Base-by-base conservation (phyloP, 148 eudicot genomes). In the Silene conica region DNA sequence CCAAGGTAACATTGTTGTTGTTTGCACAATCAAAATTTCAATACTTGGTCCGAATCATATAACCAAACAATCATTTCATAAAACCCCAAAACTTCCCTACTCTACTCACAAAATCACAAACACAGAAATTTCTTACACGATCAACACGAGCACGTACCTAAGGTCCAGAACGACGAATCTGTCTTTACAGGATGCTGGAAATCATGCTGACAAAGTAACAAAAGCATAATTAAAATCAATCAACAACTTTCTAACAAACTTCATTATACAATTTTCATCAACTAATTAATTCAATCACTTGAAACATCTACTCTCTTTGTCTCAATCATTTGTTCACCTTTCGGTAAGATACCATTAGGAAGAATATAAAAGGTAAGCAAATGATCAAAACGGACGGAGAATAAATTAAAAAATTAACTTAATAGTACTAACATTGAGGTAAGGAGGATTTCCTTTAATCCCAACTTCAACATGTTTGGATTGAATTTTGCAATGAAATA, bases 381-480 rank as follows among this genome's bases (percentile, higher is more conserved):
- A 31, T 31, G 34, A 31, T 31, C 34, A 5, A 31, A 5, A 31
- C 34, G 34, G 34, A 31, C 34, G 34, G 3, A 31, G 34, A 31
- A 3, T 5, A 3, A 59, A 23, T 63, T 46, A 62, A 62, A 10
- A 3, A 22, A 72, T 16, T 11, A 0, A 75, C 0, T 18, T 41
- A 73, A 38, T 13, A 70, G 18, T 31, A 79, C 89, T 28, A 46
- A 92, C 97, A 79, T 88, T 84, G 20, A 92, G 87, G 78, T 92
- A 90, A 46, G 97, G 96, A 74, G 95, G 88, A 74, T 89, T 92
- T 80, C 96, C 96, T 86, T 92, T 92, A 75, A 92, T 92, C 73
- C 98, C 97, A 82, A 91, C 88, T 85, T 94, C 91, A 14, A 94
- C 81, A 76, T 90, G 98, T 56, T 88, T 90, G 3, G 97, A 84